A percentile compares a stretch with the other conserved stretches of the same genome.
Evolutionary conservation across 2,329 filamentous ascomycete species (phyloP).

Genomic region (Fusarium subglutinans): DNA sequence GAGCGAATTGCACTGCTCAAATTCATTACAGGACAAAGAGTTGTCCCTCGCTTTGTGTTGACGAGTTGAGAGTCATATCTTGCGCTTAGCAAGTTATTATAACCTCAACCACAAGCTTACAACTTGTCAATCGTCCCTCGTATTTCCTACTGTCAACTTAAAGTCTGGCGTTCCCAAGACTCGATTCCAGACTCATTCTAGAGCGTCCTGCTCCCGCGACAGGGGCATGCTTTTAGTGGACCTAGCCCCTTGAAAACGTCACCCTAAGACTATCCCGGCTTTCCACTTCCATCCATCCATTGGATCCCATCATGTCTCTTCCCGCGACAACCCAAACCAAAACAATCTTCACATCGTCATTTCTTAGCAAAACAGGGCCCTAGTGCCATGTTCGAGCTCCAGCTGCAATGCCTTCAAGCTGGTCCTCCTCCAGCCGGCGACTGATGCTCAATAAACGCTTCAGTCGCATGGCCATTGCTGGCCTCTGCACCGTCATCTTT

Average conservation of each 20-base stretch:
- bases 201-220: background rate
- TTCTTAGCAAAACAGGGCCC: constrained; percentile 13
- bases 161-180: background rate
- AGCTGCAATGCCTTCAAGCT: constrained; percentile 38
- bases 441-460: constrained; percentile 46
- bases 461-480: constrained; percentile 43
- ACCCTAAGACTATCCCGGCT: constrained; percentile 1
- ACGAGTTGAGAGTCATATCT: background rate
- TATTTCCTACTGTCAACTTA: background rate
- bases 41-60: background rate
- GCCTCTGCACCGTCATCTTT: constrained; percentile 37
- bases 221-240: constrained; percentile 26
- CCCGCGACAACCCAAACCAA: constrained; percentile 1
- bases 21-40: background rate
- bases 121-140: background rate
- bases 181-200: background rate
- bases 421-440: constrained; percentile 41
- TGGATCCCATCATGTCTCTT: constrained; percentile 12
- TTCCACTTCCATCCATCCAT: background rate
- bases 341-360: background rate
- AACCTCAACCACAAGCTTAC: background rate
- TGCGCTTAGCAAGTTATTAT: background rate
- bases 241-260: constrained; percentile 22
- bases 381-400: constrained; percentile 38
- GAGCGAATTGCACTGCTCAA: background rate